A percentile compares a stretch with the other conserved stretches of the same genome.
phyloP scores from a whole-genome alignment of 2,329 filamentous ascomycete species.

The Onygena corvina region DNA sequence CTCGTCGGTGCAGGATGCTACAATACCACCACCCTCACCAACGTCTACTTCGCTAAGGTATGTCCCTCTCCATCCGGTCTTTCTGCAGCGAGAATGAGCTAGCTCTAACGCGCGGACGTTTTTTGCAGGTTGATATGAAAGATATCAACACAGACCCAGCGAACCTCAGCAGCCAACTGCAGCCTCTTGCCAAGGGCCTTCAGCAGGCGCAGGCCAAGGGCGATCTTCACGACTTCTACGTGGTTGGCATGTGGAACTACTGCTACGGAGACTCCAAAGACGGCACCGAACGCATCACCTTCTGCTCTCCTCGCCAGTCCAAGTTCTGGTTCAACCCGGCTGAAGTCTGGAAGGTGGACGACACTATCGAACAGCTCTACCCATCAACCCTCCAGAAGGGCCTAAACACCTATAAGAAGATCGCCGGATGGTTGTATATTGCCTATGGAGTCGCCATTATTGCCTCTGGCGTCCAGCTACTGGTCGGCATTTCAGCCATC shows the following conservation, averaged over 20 bases:
- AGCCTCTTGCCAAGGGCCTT: slow-evolving; percentile 23
- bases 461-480: slow-evolving; percentile 56
- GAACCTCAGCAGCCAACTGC: slow-evolving; percentile 29
- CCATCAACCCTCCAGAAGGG: slow-evolving; percentile 55
- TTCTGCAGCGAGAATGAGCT: too few species aligned
- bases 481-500: slow-evolving; percentile 70
- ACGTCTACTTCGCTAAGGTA: slow-evolving; percentile 46
- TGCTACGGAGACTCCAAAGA: slow-evolving; percentile 52
- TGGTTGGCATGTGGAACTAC: slow-evolving; percentile 76
- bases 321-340: slow-evolving; percentile 67
- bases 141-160: slow-evolving; percentile 45
- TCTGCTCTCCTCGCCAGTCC: slow-evolving; percentile 59
- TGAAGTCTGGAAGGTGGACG: slow-evolving; percentile 51
- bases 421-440: slow-evolving; percentile 72
- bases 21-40: slow-evolving; percentile 37
- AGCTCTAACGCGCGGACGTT: slow-evolving; percentile 5
- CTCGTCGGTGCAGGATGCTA: slow-evolving; percentile 48
- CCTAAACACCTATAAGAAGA: slow-evolving; percentile 59
- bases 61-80: slow-evolving; percentile 11
- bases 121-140: slow-evolving; percentile 43
- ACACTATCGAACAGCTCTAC: slow-evolving; percentile 49
- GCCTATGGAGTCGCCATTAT: slow-evolving; percentile 64
- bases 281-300: slow-evolving; percentile 39
- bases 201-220: slow-evolving; percentile 25
- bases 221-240: slow-evolving; percentile 65